Conservation (phyloP, 169 alveolate species). For the Cryptosporidium canis region DNA sequence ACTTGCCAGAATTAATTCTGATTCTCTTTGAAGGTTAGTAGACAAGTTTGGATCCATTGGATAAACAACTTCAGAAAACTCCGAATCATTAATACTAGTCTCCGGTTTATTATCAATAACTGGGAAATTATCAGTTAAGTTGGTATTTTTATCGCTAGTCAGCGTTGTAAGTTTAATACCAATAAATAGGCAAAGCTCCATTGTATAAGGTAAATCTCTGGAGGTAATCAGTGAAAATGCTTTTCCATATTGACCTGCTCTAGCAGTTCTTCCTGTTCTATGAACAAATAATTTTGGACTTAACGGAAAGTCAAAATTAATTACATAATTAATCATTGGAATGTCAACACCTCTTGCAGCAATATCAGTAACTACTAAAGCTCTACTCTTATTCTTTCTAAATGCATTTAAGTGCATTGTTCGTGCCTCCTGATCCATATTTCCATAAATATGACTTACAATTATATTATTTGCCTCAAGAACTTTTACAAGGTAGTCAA, state of each 20-base stretch:
- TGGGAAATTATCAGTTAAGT: neutral
- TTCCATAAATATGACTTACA: conserved; percentile 85
- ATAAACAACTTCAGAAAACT: neutral
- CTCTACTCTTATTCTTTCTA: conserved; percentile 79
- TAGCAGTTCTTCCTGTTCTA: conserved; percentile 93
- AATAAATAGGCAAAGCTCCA: conserved; percentile 78
- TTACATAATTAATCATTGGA: conserved; percentile 87
- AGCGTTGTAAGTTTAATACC: conserved; percentile 55
- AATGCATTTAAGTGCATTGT: conserved; percentile 82
- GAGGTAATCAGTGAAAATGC: conserved; percentile 76
- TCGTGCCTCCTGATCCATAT: conserved; percentile 90
- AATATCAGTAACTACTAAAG: conserved; percentile 87
- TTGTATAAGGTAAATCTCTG: conserved; percentile 81
- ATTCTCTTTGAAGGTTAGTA: neutral
- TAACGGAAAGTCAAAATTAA: conserved; percentile 80
- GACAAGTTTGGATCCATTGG: neutral
- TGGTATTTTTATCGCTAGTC: neutral
- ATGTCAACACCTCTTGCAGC: conserved; percentile 92
- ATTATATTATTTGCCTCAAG: conserved; percentile 78
- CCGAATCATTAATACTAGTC: neutral
- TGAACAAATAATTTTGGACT: conserved; percentile 79
- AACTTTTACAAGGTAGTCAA: conserved; percentile 84
- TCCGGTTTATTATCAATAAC: neutral
- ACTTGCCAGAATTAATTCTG: conserved; percentile 26
- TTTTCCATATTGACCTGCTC: conserved; percentile 90